Conservation (phyloP, 257 asterid species). For the Solanum rostratum region DNA sequence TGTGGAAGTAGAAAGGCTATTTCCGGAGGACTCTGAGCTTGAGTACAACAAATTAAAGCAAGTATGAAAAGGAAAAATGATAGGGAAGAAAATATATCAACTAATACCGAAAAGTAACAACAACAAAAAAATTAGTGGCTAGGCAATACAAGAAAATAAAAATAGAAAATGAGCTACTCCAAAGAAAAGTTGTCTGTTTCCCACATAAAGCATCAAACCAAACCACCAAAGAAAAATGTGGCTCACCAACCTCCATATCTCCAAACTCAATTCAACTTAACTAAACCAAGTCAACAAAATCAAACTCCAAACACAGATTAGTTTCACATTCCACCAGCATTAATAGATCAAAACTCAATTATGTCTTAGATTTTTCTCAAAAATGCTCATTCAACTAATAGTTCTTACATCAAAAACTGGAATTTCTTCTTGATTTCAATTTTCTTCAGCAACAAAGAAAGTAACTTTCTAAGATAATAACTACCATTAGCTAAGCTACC, state of each 20-base stretch:
- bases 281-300: not conserved
- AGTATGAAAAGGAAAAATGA: not conserved
- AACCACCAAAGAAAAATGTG: not conserved
- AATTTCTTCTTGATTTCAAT: not conserved
- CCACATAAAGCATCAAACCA: not conserved
- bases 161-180: not conserved
- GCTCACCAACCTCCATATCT: not conserved
- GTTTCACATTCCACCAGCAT: not conserved
- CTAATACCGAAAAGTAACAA: not conserved
- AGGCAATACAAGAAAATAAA: not conserved
- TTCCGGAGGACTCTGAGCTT: not conserved
- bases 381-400: not conserved
- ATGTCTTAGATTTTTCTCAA: not conserved
- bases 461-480: not conserved
- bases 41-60: too few relatives aligned
- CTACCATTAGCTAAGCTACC: too few relatives aligned
- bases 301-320: not conserved
- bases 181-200: not conserved
- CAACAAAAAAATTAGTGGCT: not conserved
- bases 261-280: not conserved
- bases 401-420: not conserved
- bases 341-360: not conserved
- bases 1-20: not conserved
- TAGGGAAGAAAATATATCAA: not conserved
- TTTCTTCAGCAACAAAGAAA: not conserved